Evolutionary conservation across 2,329 filamentous ascomycete species (phyloP).

Genomic region (Penicillium sp.): DNA sequence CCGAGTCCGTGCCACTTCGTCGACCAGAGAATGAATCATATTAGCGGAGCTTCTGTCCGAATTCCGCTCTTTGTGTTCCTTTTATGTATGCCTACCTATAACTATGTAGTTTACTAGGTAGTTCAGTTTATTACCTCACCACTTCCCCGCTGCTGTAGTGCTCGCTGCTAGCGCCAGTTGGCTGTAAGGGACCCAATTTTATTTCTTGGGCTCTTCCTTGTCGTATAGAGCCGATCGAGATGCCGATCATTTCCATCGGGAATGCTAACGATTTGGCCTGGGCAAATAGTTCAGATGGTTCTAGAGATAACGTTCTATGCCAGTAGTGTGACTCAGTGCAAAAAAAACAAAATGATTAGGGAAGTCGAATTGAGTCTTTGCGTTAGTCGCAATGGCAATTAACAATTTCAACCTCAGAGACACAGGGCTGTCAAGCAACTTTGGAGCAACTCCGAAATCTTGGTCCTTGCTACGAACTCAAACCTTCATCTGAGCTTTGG

Average conservation of each 20-base stretch:
- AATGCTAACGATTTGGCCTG: neutral
- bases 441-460: too few relatives aligned
- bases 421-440: neutral
- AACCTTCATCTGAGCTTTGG: too few relatives aligned
- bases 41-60: too few relatives aligned
- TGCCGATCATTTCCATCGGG: neutral
- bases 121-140: neutral
- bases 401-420: neutral
- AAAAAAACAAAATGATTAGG: neutral
- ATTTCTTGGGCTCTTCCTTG: neutral
- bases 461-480: too few relatives aligned
- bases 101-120: neutral
- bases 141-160: neutral
- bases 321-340: neutral
- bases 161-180: too few relatives aligned
- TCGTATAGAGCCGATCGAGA: conserved; percentile 1
- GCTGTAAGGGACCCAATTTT: neutral
- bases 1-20: neutral
- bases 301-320: too few relatives aligned
- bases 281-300: neutral
- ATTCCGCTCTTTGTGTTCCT: neutral
- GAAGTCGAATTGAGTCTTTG: neutral
- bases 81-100: neutral
- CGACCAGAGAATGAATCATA: neutral
- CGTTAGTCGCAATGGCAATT: neutral